Evolutionary conservation across 2,329 filamentous ascomycete genomes (phyloP).

Genomic region (Rachicladosporium sp.): DNA sequence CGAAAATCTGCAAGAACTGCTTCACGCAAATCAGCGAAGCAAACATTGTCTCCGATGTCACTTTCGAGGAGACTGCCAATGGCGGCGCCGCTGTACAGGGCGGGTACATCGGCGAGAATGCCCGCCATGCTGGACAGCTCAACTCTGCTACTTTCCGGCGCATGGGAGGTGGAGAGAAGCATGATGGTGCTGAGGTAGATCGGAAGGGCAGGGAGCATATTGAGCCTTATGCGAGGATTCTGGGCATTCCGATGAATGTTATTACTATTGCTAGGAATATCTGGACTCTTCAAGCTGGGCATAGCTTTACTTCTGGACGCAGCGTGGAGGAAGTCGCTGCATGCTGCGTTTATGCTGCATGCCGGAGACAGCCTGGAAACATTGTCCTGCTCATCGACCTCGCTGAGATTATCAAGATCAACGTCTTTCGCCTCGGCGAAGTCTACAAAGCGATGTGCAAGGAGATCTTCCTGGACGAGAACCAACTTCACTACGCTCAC

Average conservation of each 20-base stretch:
- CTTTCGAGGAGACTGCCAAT: slow-evolving; percentile 75
- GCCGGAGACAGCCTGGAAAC: slow-evolving; percentile 65
- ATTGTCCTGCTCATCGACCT: slow-evolving; percentile 91
- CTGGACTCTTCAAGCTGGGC: slow-evolving; percentile 42
- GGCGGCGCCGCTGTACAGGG: slow-evolving; percentile 87
- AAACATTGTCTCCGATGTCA: slow-evolving; percentile 84
- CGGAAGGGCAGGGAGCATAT: slow-evolving; percentile 29
- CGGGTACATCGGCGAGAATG: slow-evolving; percentile 73
- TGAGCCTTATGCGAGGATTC: slow-evolving; percentile 26
- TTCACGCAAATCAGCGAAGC: slow-evolving; percentile 73
- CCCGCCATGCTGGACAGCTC: slow-evolving; percentile 59
- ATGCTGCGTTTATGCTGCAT: slow-evolving; percentile 84
- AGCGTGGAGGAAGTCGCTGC: slow-evolving; percentile 74
- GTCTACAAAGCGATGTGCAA: slow-evolving; percentile 76
- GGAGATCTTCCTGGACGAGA: slow-evolving; percentile 49
- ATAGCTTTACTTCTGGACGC: slow-evolving; percentile 67
- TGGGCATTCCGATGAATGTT: slow-evolving; percentile 19
- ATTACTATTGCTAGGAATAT: slow-evolving; percentile 27
- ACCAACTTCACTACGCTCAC: slow-evolving; percentile 36
- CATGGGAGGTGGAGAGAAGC: slow-evolving; percentile 33
- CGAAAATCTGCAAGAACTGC: slow-evolving; percentile 63
- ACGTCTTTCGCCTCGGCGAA: slow-evolving; percentile 83
- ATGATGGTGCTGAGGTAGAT: slow-evolving; percentile 46
- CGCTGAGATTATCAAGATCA: slow-evolving; percentile 70
- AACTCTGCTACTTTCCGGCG: slow-evolving; percentile 34